Percentiles rank a stretch among this genome's conserved stretches.
Evolutionary conservation across 1,284 basidiomycete species (phyloP).

Genomic region (Apiotrichum siamense): DNA sequence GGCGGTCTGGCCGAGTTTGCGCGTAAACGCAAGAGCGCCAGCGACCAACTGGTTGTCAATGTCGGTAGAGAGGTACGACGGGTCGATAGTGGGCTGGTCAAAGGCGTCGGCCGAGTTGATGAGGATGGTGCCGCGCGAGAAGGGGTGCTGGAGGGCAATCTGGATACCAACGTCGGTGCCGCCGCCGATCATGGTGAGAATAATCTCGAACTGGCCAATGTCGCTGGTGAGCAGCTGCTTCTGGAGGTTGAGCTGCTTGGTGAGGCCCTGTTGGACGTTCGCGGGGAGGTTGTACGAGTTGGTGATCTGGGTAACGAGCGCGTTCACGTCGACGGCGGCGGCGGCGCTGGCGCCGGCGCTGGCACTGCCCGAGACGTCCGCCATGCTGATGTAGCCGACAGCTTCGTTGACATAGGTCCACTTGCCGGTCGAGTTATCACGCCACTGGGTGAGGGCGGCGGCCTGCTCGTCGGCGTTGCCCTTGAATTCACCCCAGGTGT

Average conservation of each 20-base stretch:
- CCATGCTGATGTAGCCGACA: conserved; percentile 29
- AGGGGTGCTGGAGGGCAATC: conserved; percentile 46
- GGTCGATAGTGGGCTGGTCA: conserved; percentile 57
- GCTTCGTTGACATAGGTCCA: conserved; percentile 48
- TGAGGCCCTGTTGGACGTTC: conserved; percentile 34
- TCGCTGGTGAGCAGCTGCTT: conserved; percentile 28
- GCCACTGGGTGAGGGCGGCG: conserved; percentile 28
- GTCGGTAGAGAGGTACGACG: conserved; percentile 53
- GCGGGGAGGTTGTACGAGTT: conserved; percentile 31
- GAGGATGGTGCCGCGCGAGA: conserved; percentile 47
- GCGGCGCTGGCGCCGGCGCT: conserved; percentile 52
- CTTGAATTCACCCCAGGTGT: conserved; percentile 40
- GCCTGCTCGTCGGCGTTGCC: conserved; percentile 20
- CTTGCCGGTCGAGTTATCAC: conserved; percentile 29
- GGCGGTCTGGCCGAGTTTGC: conserved; percentile 27
- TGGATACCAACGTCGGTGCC: conserved; percentile 39
- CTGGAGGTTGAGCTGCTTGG: conserved; percentile 37
- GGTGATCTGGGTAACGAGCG: conserved; percentile 65
- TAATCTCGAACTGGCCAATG: conserved; percentile 45
- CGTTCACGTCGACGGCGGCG: conserved; percentile 54
- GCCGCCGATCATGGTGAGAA: conserved; percentile 39
- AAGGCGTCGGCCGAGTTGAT: conserved; percentile 57
- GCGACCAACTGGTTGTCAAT: conserved; percentile 41
- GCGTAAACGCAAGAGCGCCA: conserved; percentile 33
- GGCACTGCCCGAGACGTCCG: conserved; percentile 30